Evolutionary conservation across 1,284 basidiomycete species (phyloP).

Genomic region (Papiliotrema laurentii): DNA sequence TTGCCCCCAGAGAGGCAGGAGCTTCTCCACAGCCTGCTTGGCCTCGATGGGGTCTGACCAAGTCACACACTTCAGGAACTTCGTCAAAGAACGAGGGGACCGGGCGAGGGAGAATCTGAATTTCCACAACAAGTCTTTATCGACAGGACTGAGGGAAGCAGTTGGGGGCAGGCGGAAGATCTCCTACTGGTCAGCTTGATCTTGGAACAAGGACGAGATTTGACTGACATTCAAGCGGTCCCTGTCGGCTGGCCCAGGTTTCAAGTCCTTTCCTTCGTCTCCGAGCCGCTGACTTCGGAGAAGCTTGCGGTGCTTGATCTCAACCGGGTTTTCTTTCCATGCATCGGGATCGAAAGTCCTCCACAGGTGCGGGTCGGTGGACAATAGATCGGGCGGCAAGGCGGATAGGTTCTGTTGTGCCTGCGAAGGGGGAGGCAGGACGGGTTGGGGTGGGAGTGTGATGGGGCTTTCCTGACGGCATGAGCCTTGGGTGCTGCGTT

Average conservation of each 20-base stretch:
- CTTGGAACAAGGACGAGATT: neutral
- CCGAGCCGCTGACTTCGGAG: conserved; percentile 92
- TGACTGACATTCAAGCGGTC: conserved; percentile 80
- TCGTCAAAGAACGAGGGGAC: conserved; percentile 72
- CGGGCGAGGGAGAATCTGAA: conserved; percentile 94
- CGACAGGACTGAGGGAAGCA: conserved; percentile 76
- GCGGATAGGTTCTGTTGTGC: conserved; percentile 31
- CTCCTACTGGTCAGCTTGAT: conserved; percentile 53
- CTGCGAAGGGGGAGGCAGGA: conserved; percentile 27
- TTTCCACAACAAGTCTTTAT: conserved; percentile 97
- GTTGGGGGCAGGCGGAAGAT: conserved; percentile 89
- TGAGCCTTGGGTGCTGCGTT: neutral
- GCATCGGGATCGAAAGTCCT: conserved; percentile 84
- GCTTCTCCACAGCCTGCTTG: conserved; percentile 93
- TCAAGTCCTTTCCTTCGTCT: conserved; percentile 90
- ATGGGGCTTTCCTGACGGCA: conserved; percentile 30
- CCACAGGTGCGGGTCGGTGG: conserved; percentile 70
- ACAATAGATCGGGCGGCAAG: conserved; percentile 50
- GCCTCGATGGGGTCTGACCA: conserved; percentile 96
- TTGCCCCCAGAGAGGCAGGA: conserved; percentile 87
- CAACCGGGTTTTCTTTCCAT: conserved; percentile 86
- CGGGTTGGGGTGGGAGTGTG: conserved; percentile 41
- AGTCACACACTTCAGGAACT: conserved; percentile 96
- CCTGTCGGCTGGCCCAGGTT: conserved; percentile 90
- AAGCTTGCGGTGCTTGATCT: conserved; percentile 91